Evolutionary conservation across 768 basidiomycete genomes (phyloP).

Genomic region (Boletus patriciae): DNA sequence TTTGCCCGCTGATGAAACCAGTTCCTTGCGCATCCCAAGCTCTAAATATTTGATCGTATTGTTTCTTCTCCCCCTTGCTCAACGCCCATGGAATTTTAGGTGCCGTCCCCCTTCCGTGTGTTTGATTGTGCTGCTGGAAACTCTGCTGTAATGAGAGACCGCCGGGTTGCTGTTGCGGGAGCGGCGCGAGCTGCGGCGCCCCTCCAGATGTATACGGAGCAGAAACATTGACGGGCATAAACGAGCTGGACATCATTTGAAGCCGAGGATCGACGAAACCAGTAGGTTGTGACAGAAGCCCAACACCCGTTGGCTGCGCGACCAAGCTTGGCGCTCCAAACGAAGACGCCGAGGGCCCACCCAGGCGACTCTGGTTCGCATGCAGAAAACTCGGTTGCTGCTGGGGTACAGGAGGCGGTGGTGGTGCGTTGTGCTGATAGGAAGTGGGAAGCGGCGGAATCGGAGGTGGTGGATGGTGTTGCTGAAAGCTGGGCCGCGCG

Average conservation of each 20-base stretch:
- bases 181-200: conserved; percentile 58
- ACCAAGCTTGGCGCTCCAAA: conserved; percentile 13
- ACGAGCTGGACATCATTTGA: conserved; percentile 86
- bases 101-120: conserved; percentile 58
- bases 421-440: conserved; percentile 53
- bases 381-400: conserved; percentile 53
- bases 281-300: conserved; percentile 29
- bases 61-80: conserved; percentile 89
- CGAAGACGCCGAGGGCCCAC: conserved; percentile 27
- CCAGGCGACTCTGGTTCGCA: conserved; percentile 51
- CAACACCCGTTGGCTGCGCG: conserved; percentile 24
- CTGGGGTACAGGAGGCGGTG: conserved; percentile 34
- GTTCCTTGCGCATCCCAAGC: conserved; percentile 86
- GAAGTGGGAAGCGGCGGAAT: conserved; percentile 64
- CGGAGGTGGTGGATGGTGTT: conserved; percentile 49
- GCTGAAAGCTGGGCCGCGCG: conserved; percentile 36
- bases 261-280: conserved; percentile 80
- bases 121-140: conserved; percentile 85
- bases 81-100: conserved; percentile 85
- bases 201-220: conserved; percentile 60
- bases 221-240: conserved; percentile 77
- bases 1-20: conserved; percentile 84
- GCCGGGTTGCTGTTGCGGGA: conserved; percentile 53
- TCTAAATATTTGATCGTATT: conserved; percentile 93
- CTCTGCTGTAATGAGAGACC: conserved; percentile 73